phyloP scores from a whole-genome alignment of 108 stramenopile genomes.

The Aurantiochytrium sp. region DNA sequence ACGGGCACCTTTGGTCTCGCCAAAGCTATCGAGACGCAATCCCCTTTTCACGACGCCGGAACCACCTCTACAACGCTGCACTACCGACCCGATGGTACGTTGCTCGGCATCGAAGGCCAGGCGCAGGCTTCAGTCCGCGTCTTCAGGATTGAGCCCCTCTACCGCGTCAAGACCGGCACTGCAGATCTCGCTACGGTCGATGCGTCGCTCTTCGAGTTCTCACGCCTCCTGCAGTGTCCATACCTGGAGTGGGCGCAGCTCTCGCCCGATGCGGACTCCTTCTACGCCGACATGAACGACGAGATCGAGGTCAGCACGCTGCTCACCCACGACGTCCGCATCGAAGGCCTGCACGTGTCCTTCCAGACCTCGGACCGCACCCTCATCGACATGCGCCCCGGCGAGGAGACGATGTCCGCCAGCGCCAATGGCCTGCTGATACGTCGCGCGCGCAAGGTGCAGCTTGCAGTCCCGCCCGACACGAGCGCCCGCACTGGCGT shows the following conservation, averaged over 20 bases:
- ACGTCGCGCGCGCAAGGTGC: neutral
- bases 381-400: neutral
- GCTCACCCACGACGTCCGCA: neutral
- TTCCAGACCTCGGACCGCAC: neutral
- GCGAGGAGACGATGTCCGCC: neutral
- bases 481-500: neutral
- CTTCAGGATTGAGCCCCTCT: neutral
- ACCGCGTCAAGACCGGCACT: neutral
- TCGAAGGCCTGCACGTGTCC: neutral
- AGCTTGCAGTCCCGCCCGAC: neutral
- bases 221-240: neutral
- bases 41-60: neutral
- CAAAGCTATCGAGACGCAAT: neutral
- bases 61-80: neutral
- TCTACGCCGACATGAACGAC: conserved; percentile 18
- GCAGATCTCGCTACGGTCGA: neutral
- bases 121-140: neutral
- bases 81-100: neutral
- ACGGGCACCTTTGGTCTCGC: neutral
- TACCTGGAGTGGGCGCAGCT: neutral
- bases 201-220: neutral
- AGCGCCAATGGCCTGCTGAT: neutral
- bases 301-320: neutral
- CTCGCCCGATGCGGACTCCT: neutral
- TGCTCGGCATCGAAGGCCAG: neutral